Evolutionary conservation across 2,329 filamentous ascomycete species (phyloP).

Genomic region (Fusarium tanahbumbuense): DNA sequence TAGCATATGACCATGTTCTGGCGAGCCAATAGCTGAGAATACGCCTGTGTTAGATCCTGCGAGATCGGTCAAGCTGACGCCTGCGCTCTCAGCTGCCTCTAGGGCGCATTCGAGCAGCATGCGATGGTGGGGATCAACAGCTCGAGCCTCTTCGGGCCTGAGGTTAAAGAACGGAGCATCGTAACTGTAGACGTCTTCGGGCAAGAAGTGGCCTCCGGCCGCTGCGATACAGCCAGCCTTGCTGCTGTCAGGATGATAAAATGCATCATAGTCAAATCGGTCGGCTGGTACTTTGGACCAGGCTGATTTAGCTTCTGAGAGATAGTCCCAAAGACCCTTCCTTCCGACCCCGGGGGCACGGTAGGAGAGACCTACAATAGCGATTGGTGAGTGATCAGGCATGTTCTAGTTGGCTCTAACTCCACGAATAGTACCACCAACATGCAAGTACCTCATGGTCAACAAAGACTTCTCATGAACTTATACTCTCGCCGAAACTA

Average conservation of each 20-base stretch:
- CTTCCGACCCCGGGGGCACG: neutral
- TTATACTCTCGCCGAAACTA: neutral
- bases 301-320: neutral
- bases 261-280: neutral
- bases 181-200: neutral
- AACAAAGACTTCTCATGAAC: neutral
- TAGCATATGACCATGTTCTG: neutral
- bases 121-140: neutral
- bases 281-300: neutral
- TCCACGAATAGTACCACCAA: neutral
- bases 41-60: neutral
- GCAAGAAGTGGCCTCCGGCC: neutral
- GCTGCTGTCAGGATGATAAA: neutral
- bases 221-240: neutral
- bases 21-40: neutral
- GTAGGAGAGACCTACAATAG: neutral
- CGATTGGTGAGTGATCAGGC: neutral
- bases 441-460: neutral
- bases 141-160: neutral
- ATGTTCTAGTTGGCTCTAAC: neutral
- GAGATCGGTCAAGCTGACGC: neutral
- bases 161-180: neutral
- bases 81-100: neutral
- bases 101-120: neutral
- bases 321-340: neutral